Percentiles rank a stretch among this genome's conserved stretches.
phyloP scores from a whole-genome alignment of 1,139 yeast genomes.

The Nakaseomyces glabratus region DNA sequence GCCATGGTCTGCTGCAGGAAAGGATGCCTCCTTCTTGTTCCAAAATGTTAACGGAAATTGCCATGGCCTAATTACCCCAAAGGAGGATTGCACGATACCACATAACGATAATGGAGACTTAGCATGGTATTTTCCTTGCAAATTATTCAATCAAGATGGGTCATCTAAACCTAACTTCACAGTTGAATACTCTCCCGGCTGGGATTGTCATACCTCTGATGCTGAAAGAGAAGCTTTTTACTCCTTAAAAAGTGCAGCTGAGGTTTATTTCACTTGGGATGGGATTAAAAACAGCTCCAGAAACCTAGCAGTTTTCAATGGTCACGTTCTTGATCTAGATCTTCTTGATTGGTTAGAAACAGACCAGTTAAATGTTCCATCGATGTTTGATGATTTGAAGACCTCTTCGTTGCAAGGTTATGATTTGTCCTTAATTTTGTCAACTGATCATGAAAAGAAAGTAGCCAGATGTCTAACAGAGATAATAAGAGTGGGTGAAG shows the following conservation, averaged over 20 bases:
- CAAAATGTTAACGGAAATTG: slow-evolving; percentile 96
- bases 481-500: slow-evolving; percentile 76
- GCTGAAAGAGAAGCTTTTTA: slow-evolving; percentile 64
- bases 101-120: slow-evolving; percentile 47
- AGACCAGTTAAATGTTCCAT: slow-evolving; percentile 65
- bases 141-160: slow-evolving; percentile 60
- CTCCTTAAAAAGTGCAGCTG: slow-evolving; percentile 52
- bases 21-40: slow-evolving; percentile 79
- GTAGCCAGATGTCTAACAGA: slow-evolving; percentile 82
- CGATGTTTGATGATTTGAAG: slow-evolving; percentile 53
- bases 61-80: slow-evolving; percentile 69
- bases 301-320: slow-evolving; percentile 78
- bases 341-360: slow-evolving; percentile 64
- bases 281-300: slow-evolving; percentile 64
- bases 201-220: slow-evolving; percentile 81
- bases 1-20: slow-evolving; percentile 81
- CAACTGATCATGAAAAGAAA: slow-evolving; percentile 58
- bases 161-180: slow-evolving; percentile 56
- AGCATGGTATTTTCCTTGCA: slow-evolving; percentile 98
- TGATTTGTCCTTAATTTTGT: slow-evolving; percentile 70
- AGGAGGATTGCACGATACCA: slow-evolving; percentile 63
- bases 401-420: slow-evolving; percentile 58
- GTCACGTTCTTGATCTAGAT: slow-evolving; percentile 75
- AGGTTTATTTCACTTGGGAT: slow-evolving; percentile 85
- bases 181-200: slow-evolving; percentile 58